Evolutionary conservation across 495 filamentous ascomycete genomes (phyloP), one percentile per base, ranked within the genome.

Genomic region (Penicillium bovifimosum): DNA sequence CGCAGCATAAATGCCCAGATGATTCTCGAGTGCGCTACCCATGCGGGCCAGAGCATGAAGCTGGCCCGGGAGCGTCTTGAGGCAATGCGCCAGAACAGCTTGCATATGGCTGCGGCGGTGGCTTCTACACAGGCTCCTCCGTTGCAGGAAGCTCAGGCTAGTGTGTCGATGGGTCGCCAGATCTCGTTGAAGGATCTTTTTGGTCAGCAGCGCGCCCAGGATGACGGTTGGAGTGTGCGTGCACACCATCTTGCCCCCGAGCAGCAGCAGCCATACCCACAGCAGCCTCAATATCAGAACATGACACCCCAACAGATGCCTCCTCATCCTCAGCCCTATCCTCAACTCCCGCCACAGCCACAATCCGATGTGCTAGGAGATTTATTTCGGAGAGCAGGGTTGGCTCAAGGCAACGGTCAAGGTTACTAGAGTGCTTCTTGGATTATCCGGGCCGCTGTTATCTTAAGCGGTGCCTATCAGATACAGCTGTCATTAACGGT

Each of bases 101-200:
- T 73, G 36, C 69, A 73, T 35, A 56, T 60, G 29, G 72, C 69
- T 13, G 71, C 70, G 2, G 65, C 61, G 0, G 63, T 65, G 2
- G 67, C 69, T 1, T 51, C 62, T 7, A 55, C 56, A 7, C 63
- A 67, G 7, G 49, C 57, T 3, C 55, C 63, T 4, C 69, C 67
- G 5, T 32, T 67, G 20, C 61, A 74, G 18, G 67, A 73, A 39
- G 51, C 67, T 7, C 62, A 71, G 41, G 44, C 47, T 13, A 70
- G 69, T 45, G 72, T 69, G 38, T 66, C 76, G 2, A 80, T 80
- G 77, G 78, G 76, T 1, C 65, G 78, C 8, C 76, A 80, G 58
- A 62, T 82, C 2, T 77, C 74, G 9, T 58, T 83, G 16, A 70
- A 77, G 50, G 76, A 83, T 56, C 51, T 82, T 0, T 81, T 83